Percentiles rank a stretch among this genome's conserved stretches.
Evolutionary conservation across 345 rosid genomes (phyloP).

Genomic region (Brassica carinata): DNA sequence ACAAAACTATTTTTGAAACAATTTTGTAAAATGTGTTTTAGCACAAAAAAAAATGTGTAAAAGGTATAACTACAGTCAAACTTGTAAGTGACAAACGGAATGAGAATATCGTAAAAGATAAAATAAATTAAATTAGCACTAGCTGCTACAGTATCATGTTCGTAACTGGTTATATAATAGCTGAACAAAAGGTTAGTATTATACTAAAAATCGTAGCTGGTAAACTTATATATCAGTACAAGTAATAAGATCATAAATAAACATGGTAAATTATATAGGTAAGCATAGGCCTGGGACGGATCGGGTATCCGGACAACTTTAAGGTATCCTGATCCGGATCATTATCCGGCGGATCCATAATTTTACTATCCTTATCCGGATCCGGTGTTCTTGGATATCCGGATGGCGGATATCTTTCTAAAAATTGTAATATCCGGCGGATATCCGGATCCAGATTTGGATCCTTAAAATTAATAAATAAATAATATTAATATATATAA

Average conservation of each 20-base stretch:
- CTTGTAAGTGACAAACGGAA: not conserved
- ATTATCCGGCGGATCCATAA: too few relatives aligned
- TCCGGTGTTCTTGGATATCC: too few relatives aligned
- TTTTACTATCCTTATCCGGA: too few relatives aligned
- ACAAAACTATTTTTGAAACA: not conserved
- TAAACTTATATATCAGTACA: not conserved
- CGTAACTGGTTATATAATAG: not conserved
- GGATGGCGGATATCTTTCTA: too few relatives aligned
- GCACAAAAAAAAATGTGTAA: not conserved
- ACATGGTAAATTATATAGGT: not conserved
- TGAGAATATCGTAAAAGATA: not conserved
- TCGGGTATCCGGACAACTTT: too few relatives aligned
- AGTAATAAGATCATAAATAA: not conserved
- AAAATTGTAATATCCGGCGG: too few relatives aligned
- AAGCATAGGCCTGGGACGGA: too few relatives aligned
- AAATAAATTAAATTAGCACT: not conserved
- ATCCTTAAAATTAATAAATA: too few relatives aligned
- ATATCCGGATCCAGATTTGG: too few relatives aligned
- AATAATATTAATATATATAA: too few relatives aligned
- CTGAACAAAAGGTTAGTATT: not conserved
- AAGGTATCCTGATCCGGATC: too few relatives aligned
- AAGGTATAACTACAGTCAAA: too few relatives aligned
- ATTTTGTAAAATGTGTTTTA: not conserved
- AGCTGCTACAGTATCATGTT: not conserved
- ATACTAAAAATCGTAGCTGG: not conserved